Evolutionary conservation across 768 basidiomycete genomes (phyloP).

Genomic region (Polyporus arcularius): DNA sequence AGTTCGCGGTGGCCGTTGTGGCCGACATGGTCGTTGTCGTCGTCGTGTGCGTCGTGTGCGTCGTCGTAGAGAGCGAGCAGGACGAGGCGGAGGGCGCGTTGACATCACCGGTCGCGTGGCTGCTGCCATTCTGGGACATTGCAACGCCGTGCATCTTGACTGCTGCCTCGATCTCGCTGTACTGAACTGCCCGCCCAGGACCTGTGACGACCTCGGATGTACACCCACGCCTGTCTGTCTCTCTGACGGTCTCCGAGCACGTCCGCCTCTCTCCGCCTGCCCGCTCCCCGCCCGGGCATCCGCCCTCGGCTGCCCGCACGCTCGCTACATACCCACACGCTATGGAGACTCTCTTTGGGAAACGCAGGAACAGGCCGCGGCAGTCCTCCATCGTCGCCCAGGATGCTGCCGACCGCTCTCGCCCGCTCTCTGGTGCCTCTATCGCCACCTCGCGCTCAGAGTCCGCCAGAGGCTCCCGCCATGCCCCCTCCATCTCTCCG

Average conservation of each 20-base stretch:
- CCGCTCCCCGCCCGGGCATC: neutral
- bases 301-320: neutral
- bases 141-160: neutral
- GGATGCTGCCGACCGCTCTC: slow-evolving; percentile 33
- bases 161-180: neutral
- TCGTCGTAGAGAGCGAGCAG: slow-evolving; percentile 2
- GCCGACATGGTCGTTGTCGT: slow-evolving; percentile 11
- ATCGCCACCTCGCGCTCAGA: slow-evolving; percentile 55
- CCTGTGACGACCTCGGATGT: slow-evolving; percentile 6
- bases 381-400: slow-evolving; percentile 33
- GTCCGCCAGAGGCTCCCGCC: slow-evolving; percentile 58
- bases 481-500: slow-evolving; percentile 56
- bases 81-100: neutral
- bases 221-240: neutral
- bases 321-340: slow-evolving; percentile 1
- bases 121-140: slow-evolving; percentile 2
- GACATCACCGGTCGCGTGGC: slow-evolving; percentile 4
- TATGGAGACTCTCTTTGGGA: slow-evolving; percentile 40
- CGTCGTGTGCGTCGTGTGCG: slow-evolving; percentile 1
- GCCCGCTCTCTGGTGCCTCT: slow-evolving; percentile 37
- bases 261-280: slow-evolving; percentile 1
- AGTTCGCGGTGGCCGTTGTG: slow-evolving; percentile 22
- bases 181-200: neutral
- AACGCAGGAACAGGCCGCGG: slow-evolving; percentile 38
- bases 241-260: neutral